Evolutionary conservation across 805 yeast genomes (phyloP).

Genomic region (Yamadazyma paraphyllophila): DNA sequence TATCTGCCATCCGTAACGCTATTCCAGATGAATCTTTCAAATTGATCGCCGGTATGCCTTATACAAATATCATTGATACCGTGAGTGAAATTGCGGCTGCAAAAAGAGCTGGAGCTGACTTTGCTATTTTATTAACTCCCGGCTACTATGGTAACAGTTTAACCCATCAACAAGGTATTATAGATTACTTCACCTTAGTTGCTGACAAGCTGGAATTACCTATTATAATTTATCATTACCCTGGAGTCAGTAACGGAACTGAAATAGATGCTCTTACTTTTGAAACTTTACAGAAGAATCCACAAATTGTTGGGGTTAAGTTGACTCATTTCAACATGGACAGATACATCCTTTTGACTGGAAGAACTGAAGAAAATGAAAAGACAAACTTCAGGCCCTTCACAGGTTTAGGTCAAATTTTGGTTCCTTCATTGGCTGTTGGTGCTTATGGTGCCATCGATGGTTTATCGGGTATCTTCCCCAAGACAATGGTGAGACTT

Average conservation of each 20-base stretch:
- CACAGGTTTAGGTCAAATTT: conserved; percentile 25
- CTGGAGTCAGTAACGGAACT: conserved; percentile 35
- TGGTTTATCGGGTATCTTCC: conserved; percentile 24
- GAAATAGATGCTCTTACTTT: conserved; percentile 23
- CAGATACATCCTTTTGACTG: conserved; percentile 17
- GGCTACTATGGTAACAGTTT: conserved; percentile 34
- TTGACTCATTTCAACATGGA: conserved; percentile 24
- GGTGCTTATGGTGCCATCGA: conserved; percentile 25
- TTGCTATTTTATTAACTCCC: conserved; percentile 29
- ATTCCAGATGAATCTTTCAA: conserved; percentile 29
- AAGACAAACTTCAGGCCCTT: conserved; percentile 20
- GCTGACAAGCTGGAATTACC: conserved; percentile 35
- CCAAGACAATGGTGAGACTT: conserved; percentile 20
- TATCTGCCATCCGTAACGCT: conserved; percentile 24
- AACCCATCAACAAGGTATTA: conserved; percentile 30
- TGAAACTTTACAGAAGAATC: conserved; percentile 25
- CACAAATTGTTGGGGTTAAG: conserved; percentile 35
- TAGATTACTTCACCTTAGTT: conserved; percentile 27
- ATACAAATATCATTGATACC: conserved; percentile 24
- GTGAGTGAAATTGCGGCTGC: conserved; percentile 24
- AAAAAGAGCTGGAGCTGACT: conserved; percentile 32
- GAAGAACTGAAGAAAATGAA: conserved; percentile 11
- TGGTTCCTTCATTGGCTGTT: conserved; percentile 22
- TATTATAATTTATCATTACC: conserved; percentile 36
- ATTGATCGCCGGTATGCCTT: conserved; percentile 32